Base-by-base conservation (phyloP, 2,329 filamentous ascomycete species). In the Paramyrothecium roridum region DNA sequence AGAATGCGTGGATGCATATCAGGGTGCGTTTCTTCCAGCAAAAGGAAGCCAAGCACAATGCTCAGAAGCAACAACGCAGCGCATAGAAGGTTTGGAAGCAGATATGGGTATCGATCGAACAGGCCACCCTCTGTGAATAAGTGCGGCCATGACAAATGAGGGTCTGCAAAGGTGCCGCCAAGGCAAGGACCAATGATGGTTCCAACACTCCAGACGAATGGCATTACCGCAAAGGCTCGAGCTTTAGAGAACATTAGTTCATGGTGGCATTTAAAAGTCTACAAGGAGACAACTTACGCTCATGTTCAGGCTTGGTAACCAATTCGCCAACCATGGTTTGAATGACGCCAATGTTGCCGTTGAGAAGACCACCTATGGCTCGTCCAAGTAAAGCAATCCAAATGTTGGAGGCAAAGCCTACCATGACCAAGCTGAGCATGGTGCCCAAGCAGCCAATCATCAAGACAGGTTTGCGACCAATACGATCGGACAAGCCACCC, bases 271-370 rank as follows among this genome's bases (percentile, higher is more conserved):
- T 4, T 16, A 11, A 19, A 19, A 8, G 17, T 21, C 13, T 12
- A 46, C 6, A 30, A 30, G 26, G 10, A 30, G 26, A 30, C 50
- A n/a, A 83, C 87, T 79, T 74, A 91, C 88, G 91, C 74, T 96
- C 91, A 73, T 96, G 90, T 65, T 93, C 89, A 16, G 90, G 91
- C 56, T 88, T 90, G 34, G 82, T 89, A 52, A 96, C 89, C 54
- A 96, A 72, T 71, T 97, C 93, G 26, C 88, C 91, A 16, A 96
- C 93, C 90, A 96, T 96, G 19, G 91, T 96, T 72, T 96, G 89
- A 61, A 95, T 91, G 37, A 95, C 90, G 26, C 90, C 92, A 62
- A 96, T 91, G 67, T 96, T 96, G 56, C 93, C 93, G 70, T 96
- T 96, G 54, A 97, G 79, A 13, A 93, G 79, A 21, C 93, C 92